Base-by-base conservation (phyloP, 768 basidiomycete species). In the Filobasidium wieringae region DNA sequence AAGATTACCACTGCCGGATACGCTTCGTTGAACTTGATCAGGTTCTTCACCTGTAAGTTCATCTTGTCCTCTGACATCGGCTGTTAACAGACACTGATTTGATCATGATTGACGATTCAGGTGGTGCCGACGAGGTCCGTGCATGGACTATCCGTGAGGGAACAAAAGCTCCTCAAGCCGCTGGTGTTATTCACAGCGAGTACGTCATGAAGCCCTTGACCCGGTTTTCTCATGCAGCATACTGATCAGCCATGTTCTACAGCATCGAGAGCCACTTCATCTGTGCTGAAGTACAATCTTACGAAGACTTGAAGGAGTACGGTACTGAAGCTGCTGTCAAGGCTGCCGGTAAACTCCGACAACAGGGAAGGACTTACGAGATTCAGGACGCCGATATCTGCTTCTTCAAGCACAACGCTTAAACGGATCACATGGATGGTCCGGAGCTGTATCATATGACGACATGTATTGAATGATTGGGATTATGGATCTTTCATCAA, bases 31-130 rank as follows among this genome's bases (percentile, higher is more conserved):
- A 64, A 90, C 85, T 80, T 95, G 51, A 93, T 92, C 67, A 86
- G 88, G 15, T 95, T 95, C 78, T 95, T 95, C 77, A 99, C 95
- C 17, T 92, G 88, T n/a, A n/a, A n/a, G n/a, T n/a, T n/a, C n/a
- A n/a, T n/a, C 68, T 50, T 64, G 60, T 55, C 17, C 37, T 50
- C 31, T 32, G 7, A 51, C 15, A 43, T 33, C 7, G 45, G 22
- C 34, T 24, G n/a, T 7, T 36, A 15, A 19, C 14, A 17, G 7
- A 51, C 41, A 29, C 37, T 41, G 31, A 29, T 14, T 17, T 22
- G 17, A 19, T 45, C 51, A 61, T 64, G 65, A n/a, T n/a, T n/a
- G n/a, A n/a, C n/a, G n/a, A n/a, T n/a, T n/a, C n/a, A n/a, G n/a
- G n/a, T 59, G 95, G 95, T 11, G 92, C 92, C 2, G 86, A 87